Conservation (phyloP, 805 yeast species). For the Brettanomyces custersianus region DNA sequence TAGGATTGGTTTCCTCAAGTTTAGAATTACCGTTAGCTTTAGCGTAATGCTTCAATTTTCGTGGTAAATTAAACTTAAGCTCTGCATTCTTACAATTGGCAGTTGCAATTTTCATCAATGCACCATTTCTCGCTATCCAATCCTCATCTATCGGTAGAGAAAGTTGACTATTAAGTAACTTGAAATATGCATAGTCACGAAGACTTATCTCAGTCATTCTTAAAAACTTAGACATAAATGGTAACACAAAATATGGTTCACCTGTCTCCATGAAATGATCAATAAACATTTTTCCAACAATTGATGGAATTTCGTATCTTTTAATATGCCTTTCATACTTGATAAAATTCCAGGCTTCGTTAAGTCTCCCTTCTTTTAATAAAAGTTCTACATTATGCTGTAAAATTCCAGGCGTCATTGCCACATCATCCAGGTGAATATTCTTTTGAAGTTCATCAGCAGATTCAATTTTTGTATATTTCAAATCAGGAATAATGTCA, state of each 20-base stretch:
- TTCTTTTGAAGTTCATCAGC: slow-evolving; percentile 1
- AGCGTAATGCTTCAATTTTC: not conserved
- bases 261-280: slow-evolving; percentile 1
- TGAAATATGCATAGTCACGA: not conserved
- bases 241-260: slow-evolving; percentile 2
- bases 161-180: not conserved
- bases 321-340: not conserved
- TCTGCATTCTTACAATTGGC: not conserved
- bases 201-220: not conserved
- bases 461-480: not conserved
- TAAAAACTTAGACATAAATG: not conserved
- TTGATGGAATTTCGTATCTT: not conserved
- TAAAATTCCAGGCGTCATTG: slow-evolving; percentile 1
- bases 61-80: not conserved
- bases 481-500: slow-evolving; percentile 1
- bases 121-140: not conserved
- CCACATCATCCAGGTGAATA: not conserved
- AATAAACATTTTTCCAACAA: slow-evolving; percentile 5
- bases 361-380: slow-evolving; percentile 1
- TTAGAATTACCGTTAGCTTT: not conserved
- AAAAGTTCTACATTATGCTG: slow-evolving; percentile 1
- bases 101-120: not conserved
- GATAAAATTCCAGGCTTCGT: slow-evolving; percentile 7
- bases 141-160: not conserved
- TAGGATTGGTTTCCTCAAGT: too few relatives aligned